Conservation (phyloP, 164 flowering plant species). For the Stephania cephalantha region DNA sequence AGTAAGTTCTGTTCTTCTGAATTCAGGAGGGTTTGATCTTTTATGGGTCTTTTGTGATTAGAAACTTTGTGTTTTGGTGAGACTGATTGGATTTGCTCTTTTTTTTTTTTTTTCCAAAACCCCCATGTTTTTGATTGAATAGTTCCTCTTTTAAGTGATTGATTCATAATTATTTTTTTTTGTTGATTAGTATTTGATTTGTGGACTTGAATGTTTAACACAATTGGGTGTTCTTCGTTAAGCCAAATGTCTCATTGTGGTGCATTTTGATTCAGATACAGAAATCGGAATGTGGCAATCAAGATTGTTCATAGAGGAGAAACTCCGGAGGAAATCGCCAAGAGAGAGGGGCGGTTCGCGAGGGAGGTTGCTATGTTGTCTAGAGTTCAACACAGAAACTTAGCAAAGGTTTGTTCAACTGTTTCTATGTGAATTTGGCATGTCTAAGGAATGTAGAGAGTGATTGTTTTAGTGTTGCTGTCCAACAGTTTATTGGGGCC, state of each 20-base stretch:
- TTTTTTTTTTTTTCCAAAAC: not conserved
- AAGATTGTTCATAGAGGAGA: conserved; percentile 82
- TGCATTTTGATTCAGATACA: conserved; percentile 44
- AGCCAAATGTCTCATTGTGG: not conserved
- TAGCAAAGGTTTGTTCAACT: conserved; percentile 68
- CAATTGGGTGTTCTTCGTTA: not conserved
- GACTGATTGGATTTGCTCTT: not conserved
- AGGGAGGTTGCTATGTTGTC: conserved; percentile 92
- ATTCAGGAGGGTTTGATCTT: not conserved
- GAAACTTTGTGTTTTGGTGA: not conserved
- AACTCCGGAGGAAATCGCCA: conserved; percentile 71
- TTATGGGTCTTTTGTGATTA: not conserved
- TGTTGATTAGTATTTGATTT: not conserved
- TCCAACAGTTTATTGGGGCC: conserved; percentile 83
- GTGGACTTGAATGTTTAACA: not conserved
- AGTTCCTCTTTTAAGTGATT: not conserved
- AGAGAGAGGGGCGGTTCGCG: conserved; percentile 60
- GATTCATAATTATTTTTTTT: not conserved
- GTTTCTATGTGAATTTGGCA: not conserved
- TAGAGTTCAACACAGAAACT: conserved; percentile 86
- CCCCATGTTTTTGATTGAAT: not conserved
- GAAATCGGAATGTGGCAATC: conserved; percentile 85
- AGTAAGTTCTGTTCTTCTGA: conserved; percentile 63
- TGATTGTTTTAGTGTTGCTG: conserved; percentile 9
- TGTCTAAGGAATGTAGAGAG: not conserved